Conservation (phyloP, 2,329 filamentous ascomycete genomes). For the Ophiostoma sp. region DNA sequence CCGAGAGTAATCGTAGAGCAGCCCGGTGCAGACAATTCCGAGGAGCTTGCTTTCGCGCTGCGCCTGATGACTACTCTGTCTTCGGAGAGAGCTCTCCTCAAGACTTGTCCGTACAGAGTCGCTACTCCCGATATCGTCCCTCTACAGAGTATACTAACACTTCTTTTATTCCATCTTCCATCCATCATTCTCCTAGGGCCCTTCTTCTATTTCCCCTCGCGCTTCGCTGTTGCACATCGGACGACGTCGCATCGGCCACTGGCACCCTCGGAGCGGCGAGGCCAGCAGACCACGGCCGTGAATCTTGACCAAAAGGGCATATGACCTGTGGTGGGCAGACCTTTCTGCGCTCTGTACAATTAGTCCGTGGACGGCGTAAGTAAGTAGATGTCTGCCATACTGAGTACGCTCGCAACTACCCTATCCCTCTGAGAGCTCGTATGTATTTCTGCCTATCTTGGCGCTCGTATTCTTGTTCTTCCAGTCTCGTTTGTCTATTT, state of each 20-base stretch:
- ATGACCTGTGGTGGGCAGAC: not conserved
- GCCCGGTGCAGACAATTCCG: no score
- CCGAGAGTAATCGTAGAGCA: no score
- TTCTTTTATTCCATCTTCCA: no score
- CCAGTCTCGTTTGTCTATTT: not conserved
- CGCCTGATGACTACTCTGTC: no score
- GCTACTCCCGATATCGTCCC: no score
- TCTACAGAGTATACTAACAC: no score
- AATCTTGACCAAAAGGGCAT: not conserved
- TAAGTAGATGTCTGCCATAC: not conserved
- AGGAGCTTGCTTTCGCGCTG: no score
- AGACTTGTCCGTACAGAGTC: no score
- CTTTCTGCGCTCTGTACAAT: no score
- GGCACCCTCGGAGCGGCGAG: not conserved
- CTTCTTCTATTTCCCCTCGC: conserved; percentile 1
- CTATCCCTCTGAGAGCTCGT: not conserved
- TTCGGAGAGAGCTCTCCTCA: no score
- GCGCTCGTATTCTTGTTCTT: conserved; percentile 12
- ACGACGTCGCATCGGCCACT: conserved; percentile 6
- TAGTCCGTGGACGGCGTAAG: not conserved
- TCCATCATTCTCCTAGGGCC: no score
- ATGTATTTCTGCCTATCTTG: not conserved
- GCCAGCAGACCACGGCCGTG: not conserved
- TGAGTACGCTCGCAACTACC: not conserved
- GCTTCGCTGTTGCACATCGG: not conserved